A percentile compares a stretch with the other conserved stretches of the same genome.
phyloP scores from a whole-genome alignment of 179 eudicot genomes.

The Heliamphora pulchella region DNA sequence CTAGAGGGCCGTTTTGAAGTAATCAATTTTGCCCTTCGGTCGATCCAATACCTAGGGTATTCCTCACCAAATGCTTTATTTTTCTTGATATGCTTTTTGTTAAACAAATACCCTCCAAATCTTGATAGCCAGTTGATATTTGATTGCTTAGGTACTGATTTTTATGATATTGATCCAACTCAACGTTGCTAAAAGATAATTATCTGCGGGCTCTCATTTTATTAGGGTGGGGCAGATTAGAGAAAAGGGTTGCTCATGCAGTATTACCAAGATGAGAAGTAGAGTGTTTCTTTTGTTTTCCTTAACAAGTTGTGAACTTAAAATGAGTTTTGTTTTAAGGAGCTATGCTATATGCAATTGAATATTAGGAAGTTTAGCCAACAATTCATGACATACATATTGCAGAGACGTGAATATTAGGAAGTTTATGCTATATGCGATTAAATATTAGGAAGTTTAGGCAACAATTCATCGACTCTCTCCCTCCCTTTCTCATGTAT shows the following conservation, averaged over 20 bases:
- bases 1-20: conserved; percentile 62
- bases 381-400: background rate
- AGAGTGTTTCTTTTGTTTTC: background rate
- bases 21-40: conserved; percentile 70
- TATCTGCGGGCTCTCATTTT: background rate
- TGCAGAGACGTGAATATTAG: background rate
- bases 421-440: too few relatives aligned
- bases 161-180: background rate
- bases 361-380: background rate
- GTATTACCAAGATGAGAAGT: background rate
- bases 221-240: background rate
- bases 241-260: background rate
- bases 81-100: background rate
- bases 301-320: background rate
- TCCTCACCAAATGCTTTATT: background rate
- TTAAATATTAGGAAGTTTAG: too few relatives aligned
- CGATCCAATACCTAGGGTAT: conserved; percentile 85
- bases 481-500: background rate
- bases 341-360: background rate
- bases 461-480: background rate
- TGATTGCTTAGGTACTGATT: background rate
- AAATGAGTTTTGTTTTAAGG: background rate
- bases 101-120: background rate
- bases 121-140: background rate
- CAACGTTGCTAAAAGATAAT: background rate